A percentile compares a stretch with the other conserved stretches of the same genome.
These are phyloP conservation scores for Sporothrix pallida DNA, from an alignment of 2,329 filamentous ascomycete species.

Conservation along the genomic window DNA sequence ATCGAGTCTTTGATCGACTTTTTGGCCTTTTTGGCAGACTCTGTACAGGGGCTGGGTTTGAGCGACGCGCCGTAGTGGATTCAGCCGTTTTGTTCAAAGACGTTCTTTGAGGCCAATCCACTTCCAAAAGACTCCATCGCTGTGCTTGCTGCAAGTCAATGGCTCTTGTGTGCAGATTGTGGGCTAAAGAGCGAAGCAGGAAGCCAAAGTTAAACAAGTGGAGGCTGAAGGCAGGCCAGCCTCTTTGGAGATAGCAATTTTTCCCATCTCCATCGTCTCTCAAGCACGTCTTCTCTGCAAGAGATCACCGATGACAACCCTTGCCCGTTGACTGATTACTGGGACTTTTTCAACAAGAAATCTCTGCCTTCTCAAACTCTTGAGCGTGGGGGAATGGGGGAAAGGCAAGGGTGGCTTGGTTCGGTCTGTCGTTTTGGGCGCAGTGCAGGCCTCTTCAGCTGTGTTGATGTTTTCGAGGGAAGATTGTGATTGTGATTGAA, in stretches of 20 bases:
- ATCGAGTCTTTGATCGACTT: slow-evolving; percentile 22
- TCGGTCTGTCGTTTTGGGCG: slow-evolving; percentile 19
- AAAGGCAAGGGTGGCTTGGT: not conserved
- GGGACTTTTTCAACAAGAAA: not conserved
- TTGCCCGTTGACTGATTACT: not conserved
- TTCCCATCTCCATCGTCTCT: not conserved
- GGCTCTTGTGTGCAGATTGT: slow-evolving; percentile 3
- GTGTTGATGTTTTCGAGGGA: not conserved
- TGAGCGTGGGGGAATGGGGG: slow-evolving; percentile 5
- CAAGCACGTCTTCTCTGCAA: slow-evolving; percentile 4
- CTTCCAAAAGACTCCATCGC: not conserved
- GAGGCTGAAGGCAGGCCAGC: not conserved
- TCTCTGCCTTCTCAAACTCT: not conserved
- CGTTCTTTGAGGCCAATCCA: not conserved
- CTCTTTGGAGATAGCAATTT: slow-evolving; percentile 7
- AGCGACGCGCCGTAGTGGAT: slow-evolving; percentile 7
- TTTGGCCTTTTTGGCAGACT: not conserved
- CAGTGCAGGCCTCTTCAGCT: not conserved
- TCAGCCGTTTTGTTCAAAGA: not conserved
- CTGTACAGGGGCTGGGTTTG: slow-evolving; percentile 3
- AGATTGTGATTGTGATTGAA: no score
- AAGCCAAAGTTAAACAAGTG: not conserved
- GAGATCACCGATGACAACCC: not conserved
- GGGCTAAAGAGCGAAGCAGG: not conserved
- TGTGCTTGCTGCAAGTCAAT: not conserved